phyloP scores from a whole-genome alignment of 208 protist species.

The Porcisia deanei region DNA sequence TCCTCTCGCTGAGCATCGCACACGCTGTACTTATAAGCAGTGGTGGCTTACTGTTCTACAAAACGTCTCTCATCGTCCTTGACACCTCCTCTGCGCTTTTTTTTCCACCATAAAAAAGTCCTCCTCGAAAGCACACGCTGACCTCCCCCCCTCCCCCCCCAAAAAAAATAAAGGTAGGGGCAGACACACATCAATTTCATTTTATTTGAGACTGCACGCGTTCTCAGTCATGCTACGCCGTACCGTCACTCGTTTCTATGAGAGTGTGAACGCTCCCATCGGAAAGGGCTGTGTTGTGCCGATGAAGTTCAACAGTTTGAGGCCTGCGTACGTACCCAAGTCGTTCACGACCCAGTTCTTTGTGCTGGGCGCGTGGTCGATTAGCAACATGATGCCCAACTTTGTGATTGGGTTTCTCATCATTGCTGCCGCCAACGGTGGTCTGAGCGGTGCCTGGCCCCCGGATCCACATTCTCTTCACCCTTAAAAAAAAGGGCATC shows the following conservation, averaged over 20 bases:
- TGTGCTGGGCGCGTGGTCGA: constrained; percentile 76
- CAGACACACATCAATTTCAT: not conserved
- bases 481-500: constrained; percentile 30
- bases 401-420: constrained; percentile 74
- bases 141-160: not conserved
- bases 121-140: not conserved
- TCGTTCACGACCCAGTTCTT: constrained; percentile 82
- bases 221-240: constrained; percentile 62
- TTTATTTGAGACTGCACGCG: constrained; percentile 7
- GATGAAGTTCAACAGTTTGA: constrained; percentile 78
- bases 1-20: not conserved
- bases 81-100: not conserved
- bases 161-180: too few species aligned
- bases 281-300: constrained; percentile 84
- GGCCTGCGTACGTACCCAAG: constrained; percentile 79
- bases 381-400: constrained; percentile 81
- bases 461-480: constrained; percentile 86
- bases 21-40: not conserved
- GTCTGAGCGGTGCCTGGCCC: constrained; percentile 77
- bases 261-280: constrained; percentile 59
- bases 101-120: too few species aligned
- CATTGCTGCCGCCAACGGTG: constrained; percentile 80
- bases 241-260: constrained; percentile 50
- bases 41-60: not conserved
- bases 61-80: not conserved